Evolutionary conservation across 768 basidiomycete species (phyloP), one percentile per base, ranked within the genome.

Genomic region (Udeniomyces megalosporus): DNA sequence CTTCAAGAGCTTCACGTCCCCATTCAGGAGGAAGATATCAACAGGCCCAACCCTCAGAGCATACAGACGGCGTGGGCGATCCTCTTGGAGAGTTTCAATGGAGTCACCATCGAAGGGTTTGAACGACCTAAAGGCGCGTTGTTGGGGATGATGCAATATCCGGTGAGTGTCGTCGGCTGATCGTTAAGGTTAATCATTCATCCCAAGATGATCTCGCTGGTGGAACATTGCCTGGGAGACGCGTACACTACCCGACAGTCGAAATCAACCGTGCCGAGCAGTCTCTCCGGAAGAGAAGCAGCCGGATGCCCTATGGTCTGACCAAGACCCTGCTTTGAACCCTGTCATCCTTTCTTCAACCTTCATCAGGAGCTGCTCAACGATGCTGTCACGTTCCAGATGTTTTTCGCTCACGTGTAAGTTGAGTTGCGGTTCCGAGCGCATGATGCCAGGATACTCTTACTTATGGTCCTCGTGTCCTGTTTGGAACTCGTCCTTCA

Each of bases 391-490:
- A 75, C 78, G 1, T 80, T 79, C 64, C 85, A 82, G 70, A 70
- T 88, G 38, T 75, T 88, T 52, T 75, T 85, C 12, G 80, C 81
- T 70, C 86, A 88, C 69, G 74, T 88, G 84, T 85, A 70, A 64
- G 79, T 67, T 17, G 26, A 47, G 38, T 42, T 42, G 10, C 38
- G 38, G 17, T 42, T 17, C 17, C 38, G 38, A 42, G 38, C 38
- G n/a, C n/a, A n/a, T n/a, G 38, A 42, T 17, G 38, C 10, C 38
- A 8, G 38, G 38, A 42, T 42, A 2, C 35, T 6, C 24, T 22
- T n/a, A n/a, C n/a, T n/a, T n/a, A n/a, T n/a, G n/a, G n/a, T n/a
- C n/a, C n/a, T n/a, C n/a, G n/a, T n/a, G n/a, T n/a, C n/a, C n/a
- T n/a, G n/a, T n/a, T n/a, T n/a, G n/a, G n/a, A n/a, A n/a, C n/a